Percentiles rank a stretch among this genome's conserved stretches.
phyloP scores from a whole-genome alignment of 2,329 filamentous ascomycete species.

The Ceratocystis eucalypticola region DNA sequence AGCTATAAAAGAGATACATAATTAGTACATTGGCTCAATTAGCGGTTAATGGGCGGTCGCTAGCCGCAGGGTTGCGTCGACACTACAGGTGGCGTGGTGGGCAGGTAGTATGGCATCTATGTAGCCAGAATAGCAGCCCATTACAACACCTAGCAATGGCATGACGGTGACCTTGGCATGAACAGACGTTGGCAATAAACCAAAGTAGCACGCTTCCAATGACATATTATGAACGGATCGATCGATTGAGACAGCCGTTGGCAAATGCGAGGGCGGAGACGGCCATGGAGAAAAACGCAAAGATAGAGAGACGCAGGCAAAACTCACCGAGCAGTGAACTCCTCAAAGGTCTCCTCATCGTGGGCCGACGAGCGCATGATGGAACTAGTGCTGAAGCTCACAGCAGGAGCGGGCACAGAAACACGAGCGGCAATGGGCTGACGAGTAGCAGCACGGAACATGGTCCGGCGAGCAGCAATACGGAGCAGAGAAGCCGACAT shows the following conservation, averaged over 20 bases:
- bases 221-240: not conserved
- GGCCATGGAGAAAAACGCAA: not conserved
- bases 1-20: constrained; percentile 42
- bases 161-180: not conserved
- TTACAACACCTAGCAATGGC: not conserved
- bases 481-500: constrained; percentile 61
- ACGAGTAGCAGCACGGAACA: constrained; percentile 47
- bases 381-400: constrained; percentile 46
- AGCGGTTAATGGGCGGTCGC: too few species aligned
- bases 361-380: constrained; percentile 46
- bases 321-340: constrained; percentile 81
- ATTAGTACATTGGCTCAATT: constrained; percentile 10
- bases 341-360: constrained; percentile 95
- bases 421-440: constrained; percentile 45
- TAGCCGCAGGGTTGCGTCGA: not conserved
- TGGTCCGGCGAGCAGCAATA: constrained; percentile 53
- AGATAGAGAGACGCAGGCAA: not conserved
- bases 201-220: not conserved
- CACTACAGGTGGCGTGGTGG: not conserved
- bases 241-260: not conserved
- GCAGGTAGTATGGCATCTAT: not conserved
- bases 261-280: not conserved
- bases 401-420: constrained; percentile 36
- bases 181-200: not conserved
- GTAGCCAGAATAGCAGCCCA: not conserved